Evolutionary conservation across 306 rosid genomes (phyloP), one percentile per base, ranked within the genome.

Genomic region (Luffa acutangula): DNA sequence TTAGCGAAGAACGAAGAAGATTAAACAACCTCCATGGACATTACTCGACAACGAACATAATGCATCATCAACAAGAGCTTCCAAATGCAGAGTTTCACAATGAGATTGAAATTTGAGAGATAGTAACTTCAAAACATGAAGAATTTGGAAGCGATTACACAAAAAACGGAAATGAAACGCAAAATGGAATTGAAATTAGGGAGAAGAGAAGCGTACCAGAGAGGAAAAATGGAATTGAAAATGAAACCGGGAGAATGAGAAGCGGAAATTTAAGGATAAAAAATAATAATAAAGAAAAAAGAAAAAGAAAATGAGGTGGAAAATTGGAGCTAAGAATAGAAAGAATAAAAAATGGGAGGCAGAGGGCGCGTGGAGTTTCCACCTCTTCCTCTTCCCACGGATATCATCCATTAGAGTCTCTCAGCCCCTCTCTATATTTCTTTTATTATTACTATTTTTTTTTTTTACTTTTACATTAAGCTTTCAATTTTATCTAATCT

Each of bases 311-410:
- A 20, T 11, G 80, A 77, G 70, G 56, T 18, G 69, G 70, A 39
- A 77, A 77, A 77, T 41, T 42, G 37, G 4, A 13, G 53, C 53
- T 9, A 4, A 41, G 53, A 77, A 77, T 77, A 73, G 78, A 73
- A 31, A 14, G 12, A 49, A 49, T 14, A 3, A 14, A 42, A 42
- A 58, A 37, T 33, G 70, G 80, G 80, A 77, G 56, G 80, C 14
- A 37, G 58, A 52, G 79, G 79, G 64, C 79, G 79, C 63, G 79
- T 59, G 36, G 80, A 45, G 60, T n/a, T 42, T 67, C 79, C 67
- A 39, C 80, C 42, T 46, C 80, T 20, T 62, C 46, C 80, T n/a
- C 53, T 3, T 37, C 25, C 6, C 69, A 42, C 59, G 70, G 70
- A 77, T 5, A 13, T 39, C 42, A 73, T 73, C 78, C 57, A 73